phyloP scores from a whole-genome alignment of 305 asterid genomes.

The Euphrasia arctica region DNA sequence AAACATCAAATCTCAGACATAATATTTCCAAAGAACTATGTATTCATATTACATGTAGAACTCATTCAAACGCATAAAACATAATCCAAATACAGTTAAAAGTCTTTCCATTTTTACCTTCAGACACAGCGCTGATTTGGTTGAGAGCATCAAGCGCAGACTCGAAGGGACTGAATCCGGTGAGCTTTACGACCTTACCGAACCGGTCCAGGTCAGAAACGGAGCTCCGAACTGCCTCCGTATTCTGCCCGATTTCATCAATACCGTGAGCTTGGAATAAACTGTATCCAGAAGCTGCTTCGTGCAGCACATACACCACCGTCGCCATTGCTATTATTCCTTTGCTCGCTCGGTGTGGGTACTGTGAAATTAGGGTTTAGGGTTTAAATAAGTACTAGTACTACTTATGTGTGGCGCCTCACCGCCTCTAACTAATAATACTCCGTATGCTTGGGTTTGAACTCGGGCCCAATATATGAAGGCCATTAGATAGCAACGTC shows the following conservation, averaged over 20 bases:
- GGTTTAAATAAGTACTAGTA: conserved; percentile 23
- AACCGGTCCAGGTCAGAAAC: conserved; percentile 76
- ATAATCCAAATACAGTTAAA: background rate
- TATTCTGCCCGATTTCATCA: conserved; percentile 91
- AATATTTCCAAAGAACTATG: background rate
- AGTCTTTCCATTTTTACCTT: conserved; percentile 43
- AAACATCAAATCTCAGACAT: background rate
- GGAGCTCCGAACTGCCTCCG: conserved; percentile 80
- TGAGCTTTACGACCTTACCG: conserved; percentile 77
- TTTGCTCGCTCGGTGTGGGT: conserved; percentile 2
- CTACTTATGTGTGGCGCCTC: too few species aligned
- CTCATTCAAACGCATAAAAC: background rate
- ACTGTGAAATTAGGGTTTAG: conserved; percentile 22
- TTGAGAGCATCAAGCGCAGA: conserved; percentile 93
- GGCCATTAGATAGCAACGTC: too few species aligned
- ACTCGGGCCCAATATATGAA: too few species aligned
- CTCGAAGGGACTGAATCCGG: conserved; percentile 68
- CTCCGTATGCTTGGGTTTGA: too few species aligned
- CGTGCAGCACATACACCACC: conserved; percentile 67
- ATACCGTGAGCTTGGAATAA: conserved; percentile 66
- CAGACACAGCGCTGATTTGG: conserved; percentile 87
- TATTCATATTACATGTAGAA: background rate
- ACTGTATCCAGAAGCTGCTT: conserved; percentile 79
- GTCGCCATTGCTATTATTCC: conserved; percentile 23
- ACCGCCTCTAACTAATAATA: too few species aligned